Conservation (phyloP, 805 yeast genomes). For the Saccharomycopsis lassenensis region DNA sequence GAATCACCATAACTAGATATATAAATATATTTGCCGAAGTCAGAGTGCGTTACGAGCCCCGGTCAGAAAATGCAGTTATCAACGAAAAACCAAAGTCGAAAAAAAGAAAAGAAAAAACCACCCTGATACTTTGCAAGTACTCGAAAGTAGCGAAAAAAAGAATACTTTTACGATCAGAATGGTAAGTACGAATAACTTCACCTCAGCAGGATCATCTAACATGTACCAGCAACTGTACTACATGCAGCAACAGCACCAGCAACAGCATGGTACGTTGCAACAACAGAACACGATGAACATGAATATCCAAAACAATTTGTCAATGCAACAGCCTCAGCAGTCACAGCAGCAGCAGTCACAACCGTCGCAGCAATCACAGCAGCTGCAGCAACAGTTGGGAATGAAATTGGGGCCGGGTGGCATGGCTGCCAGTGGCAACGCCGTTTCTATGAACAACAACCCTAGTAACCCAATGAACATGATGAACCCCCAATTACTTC, state of each 20-base stretch:
- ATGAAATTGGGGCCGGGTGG: slow-evolving; percentile 12
- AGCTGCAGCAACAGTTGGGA: slow-evolving; percentile 19
- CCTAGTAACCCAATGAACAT: background rate
- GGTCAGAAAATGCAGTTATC: too few species aligned
- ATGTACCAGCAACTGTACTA: slow-evolving; percentile 13
- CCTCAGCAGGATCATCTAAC: too few species aligned
- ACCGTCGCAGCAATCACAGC: slow-evolving; percentile 18
- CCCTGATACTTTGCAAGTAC: too few species aligned
- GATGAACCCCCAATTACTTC: slow-evolving; percentile 13
- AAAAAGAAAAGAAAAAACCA: background rate
- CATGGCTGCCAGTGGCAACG: background rate
- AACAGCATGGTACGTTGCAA: slow-evolving; percentile 14
- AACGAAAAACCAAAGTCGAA: background rate
- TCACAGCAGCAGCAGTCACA: slow-evolving; percentile 17
- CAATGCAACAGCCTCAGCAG: slow-evolving; percentile 13
- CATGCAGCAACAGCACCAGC: slow-evolving; percentile 21
- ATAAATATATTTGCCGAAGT: too few species aligned
- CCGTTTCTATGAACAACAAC: background rate
- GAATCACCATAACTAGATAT: too few species aligned
- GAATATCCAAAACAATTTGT: slow-evolving; percentile 8
- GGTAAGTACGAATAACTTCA: too few species aligned
- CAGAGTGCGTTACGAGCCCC: too few species aligned
- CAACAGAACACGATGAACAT: slow-evolving; percentile 5
- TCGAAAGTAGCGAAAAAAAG: too few species aligned
- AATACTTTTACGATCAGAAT: too few species aligned